These are phyloP conservation scores for Saturnispora saitoi DNA, from an alignment of 805 yeast genomes.

Conservation along the genomic window DNA sequence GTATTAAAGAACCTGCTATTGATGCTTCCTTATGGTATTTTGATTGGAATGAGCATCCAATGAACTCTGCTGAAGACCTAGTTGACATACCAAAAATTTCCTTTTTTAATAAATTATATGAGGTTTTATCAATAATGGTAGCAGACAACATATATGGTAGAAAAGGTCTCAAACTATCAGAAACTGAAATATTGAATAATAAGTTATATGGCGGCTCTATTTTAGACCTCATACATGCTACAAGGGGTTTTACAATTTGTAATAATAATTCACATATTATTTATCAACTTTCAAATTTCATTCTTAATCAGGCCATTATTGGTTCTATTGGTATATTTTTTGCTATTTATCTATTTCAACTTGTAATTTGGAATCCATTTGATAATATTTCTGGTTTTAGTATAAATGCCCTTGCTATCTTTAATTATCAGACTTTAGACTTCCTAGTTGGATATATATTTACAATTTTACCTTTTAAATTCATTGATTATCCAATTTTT, in stretches of 20 bases:
- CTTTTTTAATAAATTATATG: constrained; percentile 44
- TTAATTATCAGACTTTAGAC: constrained; percentile 26
- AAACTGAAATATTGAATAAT: background rate
- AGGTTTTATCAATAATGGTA: constrained; percentile 43
- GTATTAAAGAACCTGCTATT: constrained; percentile 64
- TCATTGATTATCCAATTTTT: constrained; percentile 32
- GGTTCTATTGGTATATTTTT: constrained; percentile 25
- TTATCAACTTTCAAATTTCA: constrained; percentile 57
- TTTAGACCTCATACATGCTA: constrained; percentile 51
- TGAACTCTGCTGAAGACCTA: constrained; percentile 28
- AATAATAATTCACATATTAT: constrained; percentile 32
- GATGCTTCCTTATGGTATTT: constrained; percentile 67
- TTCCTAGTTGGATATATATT: constrained; percentile 48
- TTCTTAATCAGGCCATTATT: constrained; percentile 43
- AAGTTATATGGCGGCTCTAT: constrained; percentile 27
- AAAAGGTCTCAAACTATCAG: background rate
- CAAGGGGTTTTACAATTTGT: constrained; percentile 54
- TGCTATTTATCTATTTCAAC: constrained; percentile 10
- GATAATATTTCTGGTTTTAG: background rate
- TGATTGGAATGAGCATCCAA: constrained; percentile 56
- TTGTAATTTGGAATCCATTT: constrained; percentile 19
- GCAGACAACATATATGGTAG: constrained; percentile 33
- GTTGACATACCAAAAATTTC: constrained; percentile 27
- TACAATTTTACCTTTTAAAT: constrained; percentile 49
- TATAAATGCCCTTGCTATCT: constrained; percentile 5